phyloP scores from a whole-genome alignment of 768 basidiomycete genomes.

The Leccinum fibrillosum region DNA sequence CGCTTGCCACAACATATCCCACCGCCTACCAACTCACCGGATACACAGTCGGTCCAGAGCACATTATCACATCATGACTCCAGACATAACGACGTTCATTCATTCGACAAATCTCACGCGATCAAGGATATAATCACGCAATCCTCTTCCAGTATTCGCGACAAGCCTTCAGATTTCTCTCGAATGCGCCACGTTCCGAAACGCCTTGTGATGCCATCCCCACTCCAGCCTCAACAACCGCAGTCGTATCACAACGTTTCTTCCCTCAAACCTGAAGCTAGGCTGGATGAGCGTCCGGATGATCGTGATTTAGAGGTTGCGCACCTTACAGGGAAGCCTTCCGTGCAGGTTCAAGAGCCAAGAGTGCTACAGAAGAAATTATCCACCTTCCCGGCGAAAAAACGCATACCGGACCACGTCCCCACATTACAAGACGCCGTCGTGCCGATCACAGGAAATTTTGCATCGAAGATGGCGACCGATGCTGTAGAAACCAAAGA shows the following conservation, averaged over 20 bases:
- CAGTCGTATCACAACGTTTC: slow-evolving; percentile 16
- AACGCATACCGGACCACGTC: slow-evolving; percentile 26
- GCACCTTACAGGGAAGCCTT: slow-evolving; percentile 5
- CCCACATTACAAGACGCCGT: slow-evolving; percentile 12
- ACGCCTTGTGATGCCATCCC: slow-evolving; percentile 71
- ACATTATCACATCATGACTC: not conserved
- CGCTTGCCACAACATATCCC: slow-evolving; percentile 8
- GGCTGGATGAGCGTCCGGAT: slow-evolving; percentile 7
- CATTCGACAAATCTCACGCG: slow-evolving; percentile 8
- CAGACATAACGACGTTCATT: slow-evolving; percentile 9
- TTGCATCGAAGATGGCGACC: slow-evolving; percentile 9
- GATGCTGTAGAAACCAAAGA: slow-evolving; percentile 22
- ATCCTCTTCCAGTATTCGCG: slow-evolving; percentile 7
- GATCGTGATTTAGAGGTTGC: not conserved
- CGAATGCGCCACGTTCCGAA: slow-evolving; percentile 49
- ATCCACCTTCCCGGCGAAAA: slow-evolving; percentile 21
- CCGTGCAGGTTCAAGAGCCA: slow-evolving; percentile 13
- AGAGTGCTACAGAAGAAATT: slow-evolving; percentile 24
- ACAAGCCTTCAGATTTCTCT: slow-evolving; percentile 9
- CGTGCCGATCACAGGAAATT: slow-evolving; percentile 7
- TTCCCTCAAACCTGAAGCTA: not conserved
- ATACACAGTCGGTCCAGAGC: slow-evolving; percentile 4
- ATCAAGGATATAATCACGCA: slow-evolving; percentile 1
- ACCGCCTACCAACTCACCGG: slow-evolving; percentile 2
- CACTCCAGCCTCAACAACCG: slow-evolving; percentile 43